Evolutionary conservation across 208 protist species (phyloP), one percentile per base, ranked within the genome.

Genomic region (Trypanosoma scelopori): DNA sequence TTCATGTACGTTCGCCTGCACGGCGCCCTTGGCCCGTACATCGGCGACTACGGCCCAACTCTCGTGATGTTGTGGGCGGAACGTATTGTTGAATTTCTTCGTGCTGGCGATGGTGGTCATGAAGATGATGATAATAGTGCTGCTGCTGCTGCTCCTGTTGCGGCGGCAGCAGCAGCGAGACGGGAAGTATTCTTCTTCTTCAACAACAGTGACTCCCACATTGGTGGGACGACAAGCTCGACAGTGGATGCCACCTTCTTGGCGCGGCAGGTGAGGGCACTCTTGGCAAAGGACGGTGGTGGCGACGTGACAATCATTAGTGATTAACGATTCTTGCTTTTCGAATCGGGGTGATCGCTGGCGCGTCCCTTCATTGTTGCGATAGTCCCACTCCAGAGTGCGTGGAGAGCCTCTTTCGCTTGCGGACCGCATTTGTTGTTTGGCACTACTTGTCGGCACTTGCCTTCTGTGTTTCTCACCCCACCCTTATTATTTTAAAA

Each of bases 161-260:
- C n/a, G 16, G 53, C 39, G 37, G 41, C 6, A 18, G 48, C n/a
- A 15, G 25, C 65, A 46, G 37, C 22, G 3, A 52, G 45, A 20
- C 69, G 76, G 18, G 81, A 93, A 55, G 83, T 93, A 25, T 93
- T 84, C 62, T 72, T 87, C 22, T 90, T 90, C 47, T 58, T 93
- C 45, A 93, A 93, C 69, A 93, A 93, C 74, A 88, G 75, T 56
- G 78, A 89, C 58, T 93, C 86, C n/a, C 55, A 90, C 32, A 72
- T 89, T 18, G 73, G 74, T 50, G 81, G 81, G 49, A 69, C 76
- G 43, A 84, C 78, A 46, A 93, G 86, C 70, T 93, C 86, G 5
- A 77, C 71, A 3, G 83, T 93, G 60, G 86, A 93, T 50, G 86
- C 86, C 18, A 84, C 81, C 5, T 89, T 73, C 55, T 67, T 93